Evolutionary conservation across 1,139 yeast genomes (phyloP), one percentile per base, ranked within the genome.

Genomic region (Yamadazyma conglobata): DNA sequence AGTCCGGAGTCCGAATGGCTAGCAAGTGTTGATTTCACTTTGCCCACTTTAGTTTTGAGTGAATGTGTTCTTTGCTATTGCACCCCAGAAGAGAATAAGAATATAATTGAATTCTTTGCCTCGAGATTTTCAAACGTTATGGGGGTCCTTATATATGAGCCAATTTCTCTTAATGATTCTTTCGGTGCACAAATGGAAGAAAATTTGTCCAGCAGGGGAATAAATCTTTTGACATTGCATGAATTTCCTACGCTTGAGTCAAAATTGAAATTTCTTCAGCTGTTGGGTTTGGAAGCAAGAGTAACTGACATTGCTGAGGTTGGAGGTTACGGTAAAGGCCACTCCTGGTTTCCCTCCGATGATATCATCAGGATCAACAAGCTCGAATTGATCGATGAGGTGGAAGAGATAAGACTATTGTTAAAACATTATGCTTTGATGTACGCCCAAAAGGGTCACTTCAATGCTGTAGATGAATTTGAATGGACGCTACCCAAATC

Each of bases 1-100:
- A 16, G 10, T 4, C 20, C 19, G 9, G 24, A 23, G 30, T 11
- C 28, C 18, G 19, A 32, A 20, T 23, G 29, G 31, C 11, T 17
- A 13, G 10, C 35, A 9, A 24, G 35, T 8, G 43, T 79, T 20
- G 67, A 69, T 34, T 28, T 50, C 1, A 30, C 48, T 0, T 28
- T 59, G 2, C 93, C 94, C 1, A 87, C 96, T 0, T 50, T 91
- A 7, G 58, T 89, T 3, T 59, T 91, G 16, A 81, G 95, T 35
- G 98, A 91, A 55, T 91, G 97, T 57, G 89, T 89, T 28, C 63
- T 91, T 19, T 91, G 97, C 52, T 91, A 91, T 50, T 54, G 86
- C 39, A 70, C 75, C 4, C 79, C 85, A 0, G 55, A 56, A 2
- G 77, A 73, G 17, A 73, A 91, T 8, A 66, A 70, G 30, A 32